Conservation (phyloP, 2,329 filamentous ascomycete genomes). For the Aureobasidium musti region DNA sequence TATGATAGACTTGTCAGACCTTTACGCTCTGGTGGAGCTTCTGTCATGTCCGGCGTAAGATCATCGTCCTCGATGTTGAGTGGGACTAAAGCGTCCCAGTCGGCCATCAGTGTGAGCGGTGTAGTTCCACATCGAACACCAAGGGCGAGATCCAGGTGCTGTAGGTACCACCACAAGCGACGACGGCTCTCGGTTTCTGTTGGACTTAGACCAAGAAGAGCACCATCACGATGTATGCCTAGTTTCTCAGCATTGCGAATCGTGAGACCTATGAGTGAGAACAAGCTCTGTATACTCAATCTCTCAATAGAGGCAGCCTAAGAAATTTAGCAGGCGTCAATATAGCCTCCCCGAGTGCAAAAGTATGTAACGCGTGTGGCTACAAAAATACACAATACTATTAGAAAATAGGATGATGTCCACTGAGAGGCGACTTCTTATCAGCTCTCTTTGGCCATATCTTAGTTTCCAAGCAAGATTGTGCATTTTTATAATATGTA, state of each 20-base stretch:
- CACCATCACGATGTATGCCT: slow-evolving; percentile 62
- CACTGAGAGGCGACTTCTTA: too few relatives aligned
- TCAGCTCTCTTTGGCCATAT: too few relatives aligned
- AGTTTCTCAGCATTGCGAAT: slow-evolving; percentile 63
- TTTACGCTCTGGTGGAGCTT: slow-evolving; percentile 14
- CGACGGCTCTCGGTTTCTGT: slow-evolving; percentile 63
- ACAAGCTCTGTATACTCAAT: slow-evolving; percentile 16
- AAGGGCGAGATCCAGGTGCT: slow-evolving; percentile 29
- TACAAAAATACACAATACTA: too few relatives aligned
- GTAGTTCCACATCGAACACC: slow-evolving; percentile 24
- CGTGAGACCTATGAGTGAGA: slow-evolving; percentile 58
- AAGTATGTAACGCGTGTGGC: too few relatives aligned
- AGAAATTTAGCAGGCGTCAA: neutral
- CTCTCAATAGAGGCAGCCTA: slow-evolving; percentile 13
- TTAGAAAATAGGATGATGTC: too few relatives aligned
- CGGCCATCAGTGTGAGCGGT: slow-evolving; percentile 27
- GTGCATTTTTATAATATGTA: too few relatives aligned
- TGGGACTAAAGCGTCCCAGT: slow-evolving; percentile 26
- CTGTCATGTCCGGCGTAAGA: slow-evolving; percentile 5
- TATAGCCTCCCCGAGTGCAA: too few relatives aligned
- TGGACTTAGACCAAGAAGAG: slow-evolving; percentile 51
- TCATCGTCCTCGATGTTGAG: slow-evolving; percentile 29
- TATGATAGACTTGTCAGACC: slow-evolving; percentile 29
- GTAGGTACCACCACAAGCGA: slow-evolving; percentile 56
- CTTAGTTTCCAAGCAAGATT: too few relatives aligned